A percentile compares a stretch with the other conserved stretches of the same genome.
phyloP scores from a whole-genome alignment of 2,329 filamentous ascomycete species.

The Alternaria arborescens region DNA sequence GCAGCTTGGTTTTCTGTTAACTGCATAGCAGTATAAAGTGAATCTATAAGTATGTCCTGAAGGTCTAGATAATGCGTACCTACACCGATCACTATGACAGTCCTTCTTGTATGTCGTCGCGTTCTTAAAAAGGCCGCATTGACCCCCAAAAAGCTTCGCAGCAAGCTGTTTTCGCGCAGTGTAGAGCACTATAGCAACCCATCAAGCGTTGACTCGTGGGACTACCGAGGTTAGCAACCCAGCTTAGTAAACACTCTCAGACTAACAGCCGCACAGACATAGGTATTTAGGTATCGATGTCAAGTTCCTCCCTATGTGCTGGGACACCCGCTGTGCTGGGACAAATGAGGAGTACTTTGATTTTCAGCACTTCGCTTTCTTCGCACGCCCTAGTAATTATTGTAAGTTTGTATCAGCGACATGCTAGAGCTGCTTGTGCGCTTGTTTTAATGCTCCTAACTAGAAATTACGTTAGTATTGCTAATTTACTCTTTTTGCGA shows the following conservation, averaged over 20 bases:
- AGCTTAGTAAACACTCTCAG: not conserved
- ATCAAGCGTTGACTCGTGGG: not conserved
- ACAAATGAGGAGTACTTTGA: not conserved
- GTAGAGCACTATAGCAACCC: not conserved
- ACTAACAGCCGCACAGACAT: not conserved
- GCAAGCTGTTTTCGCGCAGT: not conserved
- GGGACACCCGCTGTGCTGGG: not conserved
- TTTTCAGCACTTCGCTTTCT: not conserved
- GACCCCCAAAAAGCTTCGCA: not conserved
- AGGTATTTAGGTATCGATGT: conserved; percentile 4
- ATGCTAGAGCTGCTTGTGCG: too few relatives aligned
- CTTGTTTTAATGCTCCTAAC: too few relatives aligned
- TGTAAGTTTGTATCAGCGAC: too few relatives aligned
- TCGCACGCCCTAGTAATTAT: not conserved
- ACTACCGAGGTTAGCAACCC: not conserved
- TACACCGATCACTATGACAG: not conserved
- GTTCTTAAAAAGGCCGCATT: not conserved
- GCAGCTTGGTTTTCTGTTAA: not conserved
- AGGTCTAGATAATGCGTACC: not conserved
- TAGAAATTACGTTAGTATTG: too few relatives aligned
- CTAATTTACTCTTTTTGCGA: too few relatives aligned
- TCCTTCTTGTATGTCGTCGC: not conserved
- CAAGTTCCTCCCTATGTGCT: not conserved
- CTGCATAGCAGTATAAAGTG: not conserved
- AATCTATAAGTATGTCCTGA: not conserved